Conservation (phyloP, 345 rosid genomes). For the Arabidopsis suecica region DNA sequence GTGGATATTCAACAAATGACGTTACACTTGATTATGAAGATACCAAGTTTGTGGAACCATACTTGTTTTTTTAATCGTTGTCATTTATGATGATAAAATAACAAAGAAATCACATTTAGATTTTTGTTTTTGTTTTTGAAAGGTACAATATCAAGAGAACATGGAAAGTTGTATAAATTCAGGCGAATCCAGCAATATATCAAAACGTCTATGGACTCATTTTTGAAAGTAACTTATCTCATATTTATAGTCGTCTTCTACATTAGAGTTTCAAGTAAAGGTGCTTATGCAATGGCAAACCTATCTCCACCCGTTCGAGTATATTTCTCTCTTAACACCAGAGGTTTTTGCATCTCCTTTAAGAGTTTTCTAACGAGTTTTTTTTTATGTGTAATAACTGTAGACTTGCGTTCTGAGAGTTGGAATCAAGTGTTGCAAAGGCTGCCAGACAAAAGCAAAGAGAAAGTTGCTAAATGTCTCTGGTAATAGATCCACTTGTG, state of each 20-base stretch:
- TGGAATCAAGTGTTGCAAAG: conserved; percentile 37
- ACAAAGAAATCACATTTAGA: neutral
- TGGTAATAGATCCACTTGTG: conserved; percentile 19
- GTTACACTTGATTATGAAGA: conserved; percentile 3
- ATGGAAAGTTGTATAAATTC: conserved; percentile 8
- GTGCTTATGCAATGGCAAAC: conserved; percentile 17
- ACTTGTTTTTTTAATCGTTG: neutral
- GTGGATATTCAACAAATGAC: neutral
- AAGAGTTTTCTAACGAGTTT: conserved; percentile 8
- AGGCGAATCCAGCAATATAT: neutral
- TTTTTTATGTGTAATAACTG: conserved; percentile 13
- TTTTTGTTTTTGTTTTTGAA: neutral
- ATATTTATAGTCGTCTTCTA: conserved; percentile 13
- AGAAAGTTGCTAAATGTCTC: conserved; percentile 25
- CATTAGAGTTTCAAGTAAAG: neutral
- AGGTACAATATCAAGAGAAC: conserved; percentile 6
- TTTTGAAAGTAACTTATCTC: neutral
- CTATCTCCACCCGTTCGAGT: conserved; percentile 13
- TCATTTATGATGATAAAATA: neutral
- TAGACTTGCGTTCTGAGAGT: conserved; percentile 39
- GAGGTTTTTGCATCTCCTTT: neutral
- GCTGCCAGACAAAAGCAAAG: conserved; percentile 16
- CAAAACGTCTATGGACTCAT: neutral
- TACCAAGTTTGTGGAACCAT: conserved; percentile 15
- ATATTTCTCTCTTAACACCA: neutral